Evolutionary conservation across 2,329 filamentous ascomycete species (phyloP).

Genomic region (Neonectria punicea): DNA sequence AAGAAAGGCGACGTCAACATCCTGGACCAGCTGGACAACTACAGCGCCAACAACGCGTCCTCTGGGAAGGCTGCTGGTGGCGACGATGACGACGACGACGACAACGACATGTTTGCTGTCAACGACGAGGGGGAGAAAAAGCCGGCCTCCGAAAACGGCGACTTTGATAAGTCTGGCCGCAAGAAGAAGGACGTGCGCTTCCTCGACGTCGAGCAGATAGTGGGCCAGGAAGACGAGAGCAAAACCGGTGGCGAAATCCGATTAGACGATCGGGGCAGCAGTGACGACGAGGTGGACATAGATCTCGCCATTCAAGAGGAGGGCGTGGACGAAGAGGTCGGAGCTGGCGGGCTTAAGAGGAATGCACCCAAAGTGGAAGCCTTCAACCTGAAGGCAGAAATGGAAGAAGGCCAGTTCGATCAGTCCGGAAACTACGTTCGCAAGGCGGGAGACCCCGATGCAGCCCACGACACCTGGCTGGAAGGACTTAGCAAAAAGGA

Average conservation of each 20-base stretch:
- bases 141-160: constrained; percentile 45
- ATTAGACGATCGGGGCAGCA: constrained; percentile 65
- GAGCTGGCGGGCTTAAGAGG: constrained; percentile 88
- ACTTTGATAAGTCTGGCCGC: constrained; percentile 58
- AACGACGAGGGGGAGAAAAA: constrained; percentile 63
- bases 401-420: constrained; percentile 94
- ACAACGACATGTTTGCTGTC: constrained; percentile 78
- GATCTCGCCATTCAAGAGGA: constrained; percentile 78
- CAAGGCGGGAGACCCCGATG: constrained; percentile 88
- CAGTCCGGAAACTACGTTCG: constrained; percentile 91
- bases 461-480: constrained; percentile 91
- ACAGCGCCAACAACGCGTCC: constrained; percentile 57
- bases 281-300: constrained; percentile 75
- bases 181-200: constrained; percentile 72
- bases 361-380: constrained; percentile 95
- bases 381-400: constrained; percentile 91
- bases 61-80: constrained; percentile 61
- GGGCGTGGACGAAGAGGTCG: constrained; percentile 87
- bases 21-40: constrained; percentile 64
- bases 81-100: constrained; percentile 65
- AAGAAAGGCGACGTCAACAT: constrained; percentile 61
- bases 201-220: constrained; percentile 71
- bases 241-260: constrained; percentile 79
- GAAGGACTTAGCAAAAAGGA: constrained; percentile 94
- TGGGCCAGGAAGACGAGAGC: constrained; percentile 80